phyloP scores from a whole-genome alignment of 2,329 filamentous ascomycete genomes.

The Penicillium sp. region DNA sequence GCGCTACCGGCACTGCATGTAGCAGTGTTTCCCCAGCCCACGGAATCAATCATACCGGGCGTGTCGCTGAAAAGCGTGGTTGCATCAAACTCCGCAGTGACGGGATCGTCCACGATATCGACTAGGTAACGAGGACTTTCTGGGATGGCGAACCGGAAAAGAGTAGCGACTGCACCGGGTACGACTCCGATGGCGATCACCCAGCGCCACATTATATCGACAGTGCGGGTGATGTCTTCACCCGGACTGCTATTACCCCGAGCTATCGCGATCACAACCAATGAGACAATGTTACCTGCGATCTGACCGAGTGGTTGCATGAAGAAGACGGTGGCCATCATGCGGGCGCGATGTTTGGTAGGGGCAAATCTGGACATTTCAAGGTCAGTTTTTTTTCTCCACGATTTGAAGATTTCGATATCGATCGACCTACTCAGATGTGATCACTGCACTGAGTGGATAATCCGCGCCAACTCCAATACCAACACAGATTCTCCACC shows the following conservation, averaged over 20 bases:
- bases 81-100: slow-evolving; percentile 59
- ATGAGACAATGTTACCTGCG: slow-evolving; percentile 61
- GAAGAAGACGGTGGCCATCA: slow-evolving; percentile 67
- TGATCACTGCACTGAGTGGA: slow-evolving; percentile 66
- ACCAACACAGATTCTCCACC: slow-evolving; percentile 51
- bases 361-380: slow-evolving; percentile 43
- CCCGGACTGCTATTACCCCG: slow-evolving; percentile 25
- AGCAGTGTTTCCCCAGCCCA: slow-evolving; percentile 31
- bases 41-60: slow-evolving; percentile 20
- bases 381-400: slow-evolving; percentile 5
- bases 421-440: slow-evolving; percentile 57
- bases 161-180: slow-evolving; percentile 62
- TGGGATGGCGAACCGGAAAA: slow-evolving; percentile 66
- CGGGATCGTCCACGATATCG: slow-evolving; percentile 63
- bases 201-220: slow-evolving; percentile 67
- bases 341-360: slow-evolving; percentile 64
- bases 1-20: slow-evolving; percentile 11
- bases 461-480: slow-evolving; percentile 67
- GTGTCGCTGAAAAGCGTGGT: slow-evolving; percentile 56
- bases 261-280: slow-evolving; percentile 44
- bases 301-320: slow-evolving; percentile 70
- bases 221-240: slow-evolving; percentile 36
- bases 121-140: slow-evolving; percentile 66
- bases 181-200: slow-evolving; percentile 66
- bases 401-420: too few relatives aligned